A percentile compares a stretch with the other conserved stretches of the same genome.
Evolutionary conservation across 2,329 filamentous ascomycete genomes (phyloP).

Genomic region (Epichloe uncinata): DNA sequence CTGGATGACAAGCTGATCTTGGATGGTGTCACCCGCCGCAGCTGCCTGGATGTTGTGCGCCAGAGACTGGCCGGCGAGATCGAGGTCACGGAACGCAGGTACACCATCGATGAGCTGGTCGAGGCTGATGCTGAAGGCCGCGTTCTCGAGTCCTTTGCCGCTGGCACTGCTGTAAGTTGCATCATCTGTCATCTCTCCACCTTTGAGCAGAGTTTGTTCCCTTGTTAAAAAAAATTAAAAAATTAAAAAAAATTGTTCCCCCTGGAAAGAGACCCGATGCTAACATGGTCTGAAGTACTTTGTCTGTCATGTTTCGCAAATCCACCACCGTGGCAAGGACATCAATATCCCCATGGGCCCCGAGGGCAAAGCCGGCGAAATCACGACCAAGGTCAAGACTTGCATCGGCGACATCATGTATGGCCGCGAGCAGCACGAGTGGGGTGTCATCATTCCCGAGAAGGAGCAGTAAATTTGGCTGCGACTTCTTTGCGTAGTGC

Average conservation of each 20-base stretch:
- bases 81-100: constrained; percentile 69
- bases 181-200: neutral
- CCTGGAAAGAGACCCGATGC: neutral
- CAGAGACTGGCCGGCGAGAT: constrained; percentile 45
- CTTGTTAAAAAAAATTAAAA: neutral
- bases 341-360: constrained; percentile 48
- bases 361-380: constrained; percentile 33
- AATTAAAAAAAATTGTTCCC: too few species aligned
- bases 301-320: constrained; percentile 52
- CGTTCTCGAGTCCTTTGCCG: constrained; percentile 71
- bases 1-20: constrained; percentile 74
- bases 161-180: constrained; percentile 65
- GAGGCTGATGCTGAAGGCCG: constrained; percentile 62
- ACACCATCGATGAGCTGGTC: constrained; percentile 66
- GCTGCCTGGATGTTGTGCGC: constrained; percentile 59
- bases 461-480: constrained; percentile 26
- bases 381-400: constrained; percentile 50
- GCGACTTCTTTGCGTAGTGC: too few species aligned
- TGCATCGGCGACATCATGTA: constrained; percentile 66
- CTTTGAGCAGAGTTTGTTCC: constrained; percentile 9
- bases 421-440: constrained; percentile 52
- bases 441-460: constrained; percentile 56
- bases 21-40: constrained; percentile 76
- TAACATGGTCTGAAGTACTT: constrained; percentile 41
- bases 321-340: constrained; percentile 53